Conservation (phyloP, 768 basidiomycete genomes). For the Pleurotus giganteus region DNA sequence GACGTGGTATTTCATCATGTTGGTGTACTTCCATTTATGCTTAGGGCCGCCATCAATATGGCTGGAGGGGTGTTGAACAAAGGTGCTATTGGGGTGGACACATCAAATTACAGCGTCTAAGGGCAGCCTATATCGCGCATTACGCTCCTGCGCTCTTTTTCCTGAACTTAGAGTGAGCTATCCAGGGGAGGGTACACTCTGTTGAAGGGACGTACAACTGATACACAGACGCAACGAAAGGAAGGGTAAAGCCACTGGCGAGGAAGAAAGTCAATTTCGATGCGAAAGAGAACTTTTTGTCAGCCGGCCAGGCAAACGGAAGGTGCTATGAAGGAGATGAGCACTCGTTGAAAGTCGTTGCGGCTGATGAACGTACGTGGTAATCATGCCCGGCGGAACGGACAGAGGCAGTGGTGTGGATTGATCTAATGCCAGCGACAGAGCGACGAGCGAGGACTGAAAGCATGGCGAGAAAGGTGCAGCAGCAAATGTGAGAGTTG, state of each 20-base stretch:
- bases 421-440: slow-evolving; percentile 30
- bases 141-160: slow-evolving; percentile 29
- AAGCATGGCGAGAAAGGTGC: slow-evolving; percentile 28
- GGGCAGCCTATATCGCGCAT: neutral
- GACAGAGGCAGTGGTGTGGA: slow-evolving; percentile 29
- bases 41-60: too few relatives aligned
- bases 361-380: slow-evolving; percentile 41
- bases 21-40: too few relatives aligned
- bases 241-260: slow-evolving; percentile 58
- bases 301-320: slow-evolving; percentile 52
- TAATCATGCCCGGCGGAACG: slow-evolving; percentile 55
- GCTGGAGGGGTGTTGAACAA: neutral
- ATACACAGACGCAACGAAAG: slow-evolving; percentile 57
- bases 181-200: slow-evolving; percentile 1
- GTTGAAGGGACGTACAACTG: slow-evolving; percentile 56
- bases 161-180: slow-evolving; percentile 25
- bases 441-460: slow-evolving; percentile 42
- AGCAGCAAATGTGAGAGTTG: neutral
- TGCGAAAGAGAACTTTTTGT: slow-evolving; percentile 49
- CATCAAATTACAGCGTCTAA: too few relatives aligned
- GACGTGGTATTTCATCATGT: too few relatives aligned
- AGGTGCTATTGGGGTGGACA: neutral
- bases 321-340: slow-evolving; percentile 40
- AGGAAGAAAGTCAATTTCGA: slow-evolving; percentile 49
- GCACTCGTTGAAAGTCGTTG: neutral